Base-by-base conservation (phyloP, 768 basidiomycete genomes). In the Clitopilus hobsonii region DNA sequence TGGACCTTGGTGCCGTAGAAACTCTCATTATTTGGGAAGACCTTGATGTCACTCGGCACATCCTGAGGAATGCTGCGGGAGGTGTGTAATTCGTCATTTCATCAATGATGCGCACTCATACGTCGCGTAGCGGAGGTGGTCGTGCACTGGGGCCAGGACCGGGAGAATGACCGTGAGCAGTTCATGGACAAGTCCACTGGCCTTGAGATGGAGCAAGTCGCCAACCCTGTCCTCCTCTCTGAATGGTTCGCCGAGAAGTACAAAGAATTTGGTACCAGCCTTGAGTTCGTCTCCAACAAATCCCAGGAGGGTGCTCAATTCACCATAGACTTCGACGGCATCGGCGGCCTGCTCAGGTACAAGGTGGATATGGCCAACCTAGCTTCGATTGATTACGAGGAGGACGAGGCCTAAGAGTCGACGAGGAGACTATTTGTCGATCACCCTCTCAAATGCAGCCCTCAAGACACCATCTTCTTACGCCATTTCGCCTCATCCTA, bases 221-320 rank as follows among this genome's bases (percentile, higher is more conserved):
- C 63, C 1, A 97, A 99, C 61, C 86, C 97, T 1, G 83, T 90
- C 65, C 78, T 89, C 49, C 81, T 98, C 8, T 84, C 98, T 56
- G 97, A 99, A 70, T 98, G 97, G 97, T 94, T 98, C 69, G 88
- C 97, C 45, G 97, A 98, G 69, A 94, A 95, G 68, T 99, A 98
- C 80, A 94, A 92, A 70, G 93, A 96, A 38, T 98, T 98, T 66
- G 97, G 96, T 58, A 91, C 96, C 51, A 86, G 87, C 61, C 85
- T 98, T 57, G 94, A 95, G 74, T 98, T 98, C 67, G 86, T 98
- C 41, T 96, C 95, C 59, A 94, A 98, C 74, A 85, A 88, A 52
- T 95, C 94, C 7, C 96, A 98, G 69, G 96, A 99, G 69, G 96
- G 96, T 27, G 91, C 92, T 28, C 95, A 98, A 69, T 98, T 97